These are phyloP conservation scores for Polyplosphaeria fusca DNA, from an alignment of 495 filamentous ascomycete species.

Conservation along the genomic window DNA sequence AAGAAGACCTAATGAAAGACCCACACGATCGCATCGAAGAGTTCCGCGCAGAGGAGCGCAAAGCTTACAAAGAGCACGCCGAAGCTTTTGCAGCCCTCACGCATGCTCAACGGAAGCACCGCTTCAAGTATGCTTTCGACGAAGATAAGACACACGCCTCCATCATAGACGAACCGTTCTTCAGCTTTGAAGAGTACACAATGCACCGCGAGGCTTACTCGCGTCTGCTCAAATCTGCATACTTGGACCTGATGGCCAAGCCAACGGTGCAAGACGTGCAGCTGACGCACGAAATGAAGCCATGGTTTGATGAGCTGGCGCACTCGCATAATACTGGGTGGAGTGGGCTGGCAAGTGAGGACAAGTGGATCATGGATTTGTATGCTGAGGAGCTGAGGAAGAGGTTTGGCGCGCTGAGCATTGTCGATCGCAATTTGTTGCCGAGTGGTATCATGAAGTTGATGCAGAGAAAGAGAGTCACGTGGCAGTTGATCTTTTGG, in stretches of 20 bases:
- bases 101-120: neutral
- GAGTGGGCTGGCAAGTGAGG: neutral
- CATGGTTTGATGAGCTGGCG: conserved; percentile 1
- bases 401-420: conserved; percentile 4
- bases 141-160: neutral
- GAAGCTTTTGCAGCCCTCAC: neutral
- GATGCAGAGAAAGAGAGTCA: conserved; percentile 5
- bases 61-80: neutral
- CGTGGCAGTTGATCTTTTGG: conserved; percentile 2
- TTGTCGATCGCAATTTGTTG: conserved; percentile 1
- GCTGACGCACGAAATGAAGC: conserved; percentile 1
- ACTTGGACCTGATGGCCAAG: neutral
- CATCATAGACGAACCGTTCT: neutral
- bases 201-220: conserved; percentile 4
- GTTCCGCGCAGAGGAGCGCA: neutral
- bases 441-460: conserved; percentile 3
- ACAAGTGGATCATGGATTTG: conserved; percentile 7
- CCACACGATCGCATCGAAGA: neutral
- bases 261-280: neutral
- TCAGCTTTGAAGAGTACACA: conserved; percentile 12
- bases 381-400: conserved; percentile 5
- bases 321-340: conserved; percentile 1
- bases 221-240: neutral
- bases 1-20: neutral
- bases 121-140: conserved; percentile 1